Percentiles rank a stretch among this genome's conserved stretches.
These are phyloP conservation scores for Penicillium rolfsii DNA, from an alignment of 2,329 filamentous ascomycete genomes.

Conservation along the genomic window DNA sequence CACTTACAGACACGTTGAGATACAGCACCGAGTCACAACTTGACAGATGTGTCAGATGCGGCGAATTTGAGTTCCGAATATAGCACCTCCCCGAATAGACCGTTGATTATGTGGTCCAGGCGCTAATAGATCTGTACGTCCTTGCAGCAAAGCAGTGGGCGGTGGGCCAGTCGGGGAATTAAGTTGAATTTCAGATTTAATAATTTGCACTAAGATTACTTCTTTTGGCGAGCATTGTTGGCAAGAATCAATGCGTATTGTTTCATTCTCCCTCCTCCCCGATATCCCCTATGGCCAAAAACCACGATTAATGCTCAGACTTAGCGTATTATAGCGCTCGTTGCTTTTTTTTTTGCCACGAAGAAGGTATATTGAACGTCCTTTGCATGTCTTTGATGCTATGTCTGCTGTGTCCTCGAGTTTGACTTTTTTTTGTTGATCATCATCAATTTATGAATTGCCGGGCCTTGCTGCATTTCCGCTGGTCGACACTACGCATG, in stretches of 20 bases:
- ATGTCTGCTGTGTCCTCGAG: not conserved
- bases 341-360: not conserved
- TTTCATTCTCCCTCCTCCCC: not conserved
- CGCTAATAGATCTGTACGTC: constrained; percentile 26
- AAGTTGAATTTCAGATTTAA: not conserved
- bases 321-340: not conserved
- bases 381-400: not conserved
- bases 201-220: not conserved
- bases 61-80: constrained; percentile 29
- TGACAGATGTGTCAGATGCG: constrained; percentile 31
- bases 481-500: constrained; percentile 19
- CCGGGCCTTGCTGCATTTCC: constrained; percentile 21
- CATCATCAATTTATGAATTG: constrained; percentile 3
- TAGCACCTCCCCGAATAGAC: constrained; percentile 15
- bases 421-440: not conserved
- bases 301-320: not conserved
- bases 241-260: not conserved
- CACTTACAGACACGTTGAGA: not conserved
- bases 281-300: not conserved
- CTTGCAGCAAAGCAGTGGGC: constrained; percentile 24
- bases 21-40: not conserved
- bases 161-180: constrained; percentile 28
- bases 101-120: constrained; percentile 10
- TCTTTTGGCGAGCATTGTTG: not conserved
- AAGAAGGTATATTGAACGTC: not conserved